phyloP scores from a whole-genome alignment of 2,329 filamentous ascomycete genomes.

The Tolypocladium paradoxum region DNA sequence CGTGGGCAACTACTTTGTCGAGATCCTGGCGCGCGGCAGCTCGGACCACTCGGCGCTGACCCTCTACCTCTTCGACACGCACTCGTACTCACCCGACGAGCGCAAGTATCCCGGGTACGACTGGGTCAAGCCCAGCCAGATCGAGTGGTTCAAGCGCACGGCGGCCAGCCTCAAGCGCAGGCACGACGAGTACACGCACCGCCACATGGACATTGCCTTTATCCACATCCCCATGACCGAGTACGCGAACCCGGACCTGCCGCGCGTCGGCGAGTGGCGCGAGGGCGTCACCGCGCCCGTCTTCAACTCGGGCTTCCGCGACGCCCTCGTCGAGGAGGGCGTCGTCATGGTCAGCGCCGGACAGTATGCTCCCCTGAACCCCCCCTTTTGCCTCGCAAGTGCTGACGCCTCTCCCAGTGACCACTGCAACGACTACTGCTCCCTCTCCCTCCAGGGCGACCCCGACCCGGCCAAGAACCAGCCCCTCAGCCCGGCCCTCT shows the following conservation, averaged over 20 bases:
- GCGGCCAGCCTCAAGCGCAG: conserved; percentile 62
- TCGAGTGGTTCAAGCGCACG: conserved; percentile 84
- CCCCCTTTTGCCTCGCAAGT: not conserved
- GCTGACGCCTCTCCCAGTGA: conserved; percentile 43
- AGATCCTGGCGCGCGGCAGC: conserved; percentile 69
- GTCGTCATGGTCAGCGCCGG: conserved; percentile 83
- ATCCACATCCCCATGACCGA: conserved; percentile 96
- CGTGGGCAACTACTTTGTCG: conserved; percentile 89
- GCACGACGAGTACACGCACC: conserved; percentile 77
- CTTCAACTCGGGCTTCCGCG: conserved; percentile 87
- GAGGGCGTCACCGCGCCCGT: conserved; percentile 79
- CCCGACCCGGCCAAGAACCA: conserved; percentile 8
- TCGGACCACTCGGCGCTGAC: conserved; percentile 85
- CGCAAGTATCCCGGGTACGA: conserved; percentile 85
- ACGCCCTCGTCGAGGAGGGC: conserved; percentile 77
- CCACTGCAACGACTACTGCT: conserved; percentile 95
- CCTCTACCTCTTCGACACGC: conserved; percentile 89
- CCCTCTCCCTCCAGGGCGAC: conserved; percentile 42
- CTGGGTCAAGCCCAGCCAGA: conserved; percentile 91
- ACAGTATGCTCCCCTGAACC: conserved; percentile 50
- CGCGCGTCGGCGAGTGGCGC: conserved; percentile 56
- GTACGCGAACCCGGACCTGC: conserved; percentile 55
- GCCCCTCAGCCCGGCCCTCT: conserved; percentile 53
- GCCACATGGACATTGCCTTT: conserved; percentile 92
- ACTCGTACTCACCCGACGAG: conserved; percentile 85